Base-by-base conservation (phyloP, 805 yeast species). In the Pichia phayaonensis region DNA sequence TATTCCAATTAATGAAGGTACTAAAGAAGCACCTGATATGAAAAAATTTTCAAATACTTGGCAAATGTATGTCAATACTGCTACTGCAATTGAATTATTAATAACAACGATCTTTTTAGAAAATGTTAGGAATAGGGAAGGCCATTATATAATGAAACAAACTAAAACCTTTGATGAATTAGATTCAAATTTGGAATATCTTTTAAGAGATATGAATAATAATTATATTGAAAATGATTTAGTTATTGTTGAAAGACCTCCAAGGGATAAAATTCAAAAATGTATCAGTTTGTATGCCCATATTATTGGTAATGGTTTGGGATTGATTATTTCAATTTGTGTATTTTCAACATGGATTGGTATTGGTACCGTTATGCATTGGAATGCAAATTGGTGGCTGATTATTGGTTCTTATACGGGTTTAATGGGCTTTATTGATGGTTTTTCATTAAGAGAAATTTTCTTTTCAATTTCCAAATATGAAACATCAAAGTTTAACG, bases 391-490 rank as follows among this genome's bases (percentile, higher is more conserved):
- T 49, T 72, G 76, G 77, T 72, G 75, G 75, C 58, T 72, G 40
- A 70, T 73, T 38, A 72, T 72, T 53, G 77, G 77, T 44, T 72
- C 77, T 2, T 72, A 73, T 52, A 70, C 76, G 0, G 77, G 77
- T 18, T 60, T 72, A 21, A 60, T 72, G 40, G 76, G 76, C 1
- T 72, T 71, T 53, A 49, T 69, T 42, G 77, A 72, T 53, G 75
- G 76, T 2, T 73, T 70, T 54, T 69, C 67, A 36, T 58, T 72
- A 40, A 62, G 77, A 56, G 67, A 71, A 48, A 69, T 66, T n/a
- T 72, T 68, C 43, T 62, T 61, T 42, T 59, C 70, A 26, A 61
- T 58, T 27, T 57, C 60, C 7, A 21, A 42, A 24, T 54, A 61
- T 39, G 59, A 56, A 40, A 52, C 60, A 13, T 34, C 21, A 0